Evolutionary conservation across 2,329 filamentous ascomycete species (phyloP).

Genomic region (Fusarium sp.): DNA sequence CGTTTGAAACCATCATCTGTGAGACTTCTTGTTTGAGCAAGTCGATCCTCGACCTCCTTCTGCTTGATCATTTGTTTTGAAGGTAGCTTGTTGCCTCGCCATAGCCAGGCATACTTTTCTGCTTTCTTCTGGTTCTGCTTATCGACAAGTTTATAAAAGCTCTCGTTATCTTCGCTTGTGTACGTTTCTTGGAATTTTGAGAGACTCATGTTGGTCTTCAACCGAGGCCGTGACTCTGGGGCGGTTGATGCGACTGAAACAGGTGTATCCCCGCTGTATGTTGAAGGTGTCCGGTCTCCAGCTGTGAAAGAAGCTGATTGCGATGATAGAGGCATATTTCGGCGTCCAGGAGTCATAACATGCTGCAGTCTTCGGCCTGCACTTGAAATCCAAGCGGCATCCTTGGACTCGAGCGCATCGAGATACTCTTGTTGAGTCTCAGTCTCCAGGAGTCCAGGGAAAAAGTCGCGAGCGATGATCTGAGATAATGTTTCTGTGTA

Average conservation of each 20-base stretch:
- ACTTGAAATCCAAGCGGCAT: conserved; percentile 85
- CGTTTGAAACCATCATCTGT: conserved; percentile 66
- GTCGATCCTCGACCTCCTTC: conserved; percentile 66
- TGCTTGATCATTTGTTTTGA: conserved; percentile 80
- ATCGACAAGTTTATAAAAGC: conserved; percentile 91
- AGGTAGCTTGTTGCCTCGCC: conserved; percentile 85
- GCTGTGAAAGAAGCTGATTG: conserved; percentile 39
- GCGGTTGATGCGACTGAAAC: conserved; percentile 60
- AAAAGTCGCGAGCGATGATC: conserved; percentile 97
- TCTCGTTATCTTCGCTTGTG: conserved; percentile 97
- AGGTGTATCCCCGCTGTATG: conserved; percentile 79
- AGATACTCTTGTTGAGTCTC: conserved; percentile 92
- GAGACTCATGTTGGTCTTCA: conserved; percentile 82
- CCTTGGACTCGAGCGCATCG: conserved; percentile 85
- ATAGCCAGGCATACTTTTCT: conserved; percentile 89
- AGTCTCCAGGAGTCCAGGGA: conserved; percentile 86
- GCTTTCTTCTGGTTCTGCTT: conserved; percentile 86
- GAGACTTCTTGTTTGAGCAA: conserved; percentile 58
- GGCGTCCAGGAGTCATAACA: conserved; percentile 81
- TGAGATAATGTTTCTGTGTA: conserved; percentile 91
- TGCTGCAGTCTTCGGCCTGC: conserved; percentile 76
- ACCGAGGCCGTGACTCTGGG: conserved; percentile 54
- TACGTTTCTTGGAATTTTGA: conserved; percentile 90
- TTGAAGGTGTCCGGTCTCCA: conserved; percentile 66
- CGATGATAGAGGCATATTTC: conserved; percentile 37